These are phyloP conservation scores for Mortierella sp. DNA, from an alignment of 371 early-diverging fungal species.

Conservation along the genomic window DNA sequence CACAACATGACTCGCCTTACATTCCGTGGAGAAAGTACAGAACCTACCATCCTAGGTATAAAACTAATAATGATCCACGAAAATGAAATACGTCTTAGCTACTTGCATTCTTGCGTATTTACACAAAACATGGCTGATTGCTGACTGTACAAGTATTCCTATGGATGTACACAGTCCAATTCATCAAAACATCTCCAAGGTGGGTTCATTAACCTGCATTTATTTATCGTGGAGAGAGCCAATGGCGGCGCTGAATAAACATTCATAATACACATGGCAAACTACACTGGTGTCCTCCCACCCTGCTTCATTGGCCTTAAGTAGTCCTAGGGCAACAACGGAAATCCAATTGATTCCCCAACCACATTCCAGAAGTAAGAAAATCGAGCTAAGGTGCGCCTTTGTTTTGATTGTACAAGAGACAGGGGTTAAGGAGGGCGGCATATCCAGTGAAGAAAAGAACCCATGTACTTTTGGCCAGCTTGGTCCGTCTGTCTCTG, in stretches of 20 bases:
- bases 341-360: too few species aligned
- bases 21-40: too few species aligned
- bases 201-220: background rate
- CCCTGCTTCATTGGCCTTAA: too few species aligned
- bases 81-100: too few species aligned
- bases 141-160: background rate
- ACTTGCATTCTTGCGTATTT: background rate
- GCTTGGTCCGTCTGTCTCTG: background rate
- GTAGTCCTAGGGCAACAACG: too few species aligned
- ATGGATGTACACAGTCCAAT: background rate
- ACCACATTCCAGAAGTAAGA: background rate
- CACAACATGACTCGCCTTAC: too few species aligned
- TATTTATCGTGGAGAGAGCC: too few species aligned
- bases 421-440: background rate
- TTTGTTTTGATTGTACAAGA: slow-evolving; percentile 1
- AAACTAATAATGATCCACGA: too few species aligned
- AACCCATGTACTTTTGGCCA: background rate
- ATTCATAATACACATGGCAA: too few species aligned
- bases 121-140: background rate
- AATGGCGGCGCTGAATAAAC: too few species aligned
- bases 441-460: background rate
- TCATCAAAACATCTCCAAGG: background rate
- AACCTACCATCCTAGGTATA: too few species aligned
- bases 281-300: too few species aligned
- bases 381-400: background rate